phyloP scores from a whole-genome alignment of 148 eudicot genomes.

The Oxyria digyna region DNA sequence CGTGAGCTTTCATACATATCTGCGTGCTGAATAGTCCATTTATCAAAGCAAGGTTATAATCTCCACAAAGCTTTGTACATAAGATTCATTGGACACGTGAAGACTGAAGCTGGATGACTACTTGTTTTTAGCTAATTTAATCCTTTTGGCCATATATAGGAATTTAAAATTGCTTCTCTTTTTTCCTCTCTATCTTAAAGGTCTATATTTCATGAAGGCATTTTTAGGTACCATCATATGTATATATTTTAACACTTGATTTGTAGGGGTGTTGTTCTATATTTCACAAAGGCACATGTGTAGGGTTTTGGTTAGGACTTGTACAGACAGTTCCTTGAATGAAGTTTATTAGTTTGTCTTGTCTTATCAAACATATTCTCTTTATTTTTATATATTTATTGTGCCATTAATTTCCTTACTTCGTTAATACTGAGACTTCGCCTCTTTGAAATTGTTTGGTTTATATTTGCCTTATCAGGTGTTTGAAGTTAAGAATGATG shows the following conservation, averaged over 20 bases:
- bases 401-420: background rate
- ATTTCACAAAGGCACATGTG: too few relatives aligned
- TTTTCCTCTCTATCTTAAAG: background rate
- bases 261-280: too few relatives aligned
- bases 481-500: constrained; percentile 81
- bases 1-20: background rate
- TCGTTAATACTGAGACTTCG: background rate
- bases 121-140: background rate
- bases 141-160: background rate
- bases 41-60: background rate
- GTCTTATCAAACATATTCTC: background rate
- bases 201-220: background rate
- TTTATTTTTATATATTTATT: background rate
- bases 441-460: background rate
- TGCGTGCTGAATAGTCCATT: background rate
- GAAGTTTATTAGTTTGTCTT: background rate
- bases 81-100: background rate
- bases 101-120: background rate
- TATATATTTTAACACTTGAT: too few relatives aligned
- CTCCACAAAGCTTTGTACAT: too few relatives aligned
- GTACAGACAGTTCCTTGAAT: background rate
- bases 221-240: background rate
- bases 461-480: constrained; percentile 24
- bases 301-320: background rate
- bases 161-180: too few relatives aligned